Base-by-base conservation (phyloP, 306 rosid species). In the Medicago lupulina region DNA sequence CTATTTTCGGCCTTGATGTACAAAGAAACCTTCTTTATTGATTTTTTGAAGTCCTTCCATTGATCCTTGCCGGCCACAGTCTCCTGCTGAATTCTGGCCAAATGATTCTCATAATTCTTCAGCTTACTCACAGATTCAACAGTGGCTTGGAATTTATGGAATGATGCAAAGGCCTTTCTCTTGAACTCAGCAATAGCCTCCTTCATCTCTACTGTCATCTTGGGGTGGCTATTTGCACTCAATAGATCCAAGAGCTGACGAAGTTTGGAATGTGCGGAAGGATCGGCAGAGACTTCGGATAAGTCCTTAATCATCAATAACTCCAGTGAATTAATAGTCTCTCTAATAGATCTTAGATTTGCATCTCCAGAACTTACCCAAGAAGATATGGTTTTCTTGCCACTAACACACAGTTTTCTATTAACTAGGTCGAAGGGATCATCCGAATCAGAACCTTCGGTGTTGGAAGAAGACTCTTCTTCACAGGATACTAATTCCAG, bases 251-350 rank as follows among this genome's bases (percentile, higher is more conserved):
- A 40, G n/a, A 57, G 38, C 1, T 72, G 76, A 39, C 8, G 18
- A 8, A 72, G 54, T 57, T 3, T 5, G 40, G 40, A 57, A 0
- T 19, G 76, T 36, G 7, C 1, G 40, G 15, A 23, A 57, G 15
- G 41, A 72, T 72, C 76, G 19, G 15, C 21, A 21, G 54, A 72
- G 76, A 72, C 54, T 72, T 72, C 76, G 13, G 54, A 40, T 14
- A 72, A 19, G 41, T 72, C 76, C 54, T 19, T 72, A 19, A 13
- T 36, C 76, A 72, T 39, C 8, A 72, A 39, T 51, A 39, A 6
- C 25, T 57, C 67, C 21, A 72, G 19, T 23, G 15, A 21, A 0
- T 41, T 17, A 5, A 55, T 39, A 16, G 41, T 6, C 23, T 39
- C 55, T 55, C 11, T 9, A 72, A 72, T 40, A 6, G 41, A 19